Evolutionary conservation across 2,329 filamentous ascomycete genomes (phyloP).

Genomic region (Verticillium tricorpus): DNA sequence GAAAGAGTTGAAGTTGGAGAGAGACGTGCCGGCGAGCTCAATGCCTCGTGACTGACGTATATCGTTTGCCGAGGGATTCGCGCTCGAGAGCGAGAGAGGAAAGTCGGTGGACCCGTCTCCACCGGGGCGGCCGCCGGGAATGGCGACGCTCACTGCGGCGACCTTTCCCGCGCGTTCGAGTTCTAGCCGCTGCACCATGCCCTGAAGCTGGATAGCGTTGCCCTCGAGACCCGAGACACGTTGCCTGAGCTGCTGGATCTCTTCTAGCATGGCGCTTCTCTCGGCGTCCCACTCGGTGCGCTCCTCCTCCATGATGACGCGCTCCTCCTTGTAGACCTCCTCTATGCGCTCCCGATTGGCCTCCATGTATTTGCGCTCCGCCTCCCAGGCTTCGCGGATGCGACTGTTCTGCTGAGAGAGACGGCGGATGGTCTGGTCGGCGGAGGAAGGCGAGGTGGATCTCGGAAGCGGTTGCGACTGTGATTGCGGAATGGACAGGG

Average conservation of each 20-base stretch:
- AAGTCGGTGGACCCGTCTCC: constrained; percentile 11
- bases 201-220: constrained; percentile 24
- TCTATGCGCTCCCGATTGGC: constrained; percentile 49
- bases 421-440: constrained; percentile 32
- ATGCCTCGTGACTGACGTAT: background rate
- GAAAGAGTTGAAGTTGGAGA: background rate
- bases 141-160: constrained; percentile 11
- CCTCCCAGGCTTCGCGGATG: constrained; percentile 47
- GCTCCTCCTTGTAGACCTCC: constrained; percentile 52
- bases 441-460: constrained; percentile 15
- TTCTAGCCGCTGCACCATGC: constrained; percentile 9
- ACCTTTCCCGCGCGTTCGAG: constrained; percentile 14
- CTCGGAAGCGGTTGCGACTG: constrained; percentile 17
- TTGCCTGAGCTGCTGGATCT: constrained; percentile 37
- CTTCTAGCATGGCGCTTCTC: constrained; percentile 32
- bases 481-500: constrained; percentile 19
- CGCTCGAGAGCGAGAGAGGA: constrained; percentile 2
- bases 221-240: constrained; percentile 29
- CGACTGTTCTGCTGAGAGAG: constrained; percentile 36
- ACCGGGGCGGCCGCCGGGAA: constrained; percentile 8
- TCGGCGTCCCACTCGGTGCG: constrained; percentile 41
- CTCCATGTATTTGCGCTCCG: constrained; percentile 49
- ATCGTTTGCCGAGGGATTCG: background rate
- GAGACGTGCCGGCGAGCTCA: background rate
- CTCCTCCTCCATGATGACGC: constrained; percentile 48